Percentiles rank a stretch among this genome's conserved stretches.
Conservation (phyloP, 1,284 basidiomycete species). For the Ustilago esculenta region DNA sequence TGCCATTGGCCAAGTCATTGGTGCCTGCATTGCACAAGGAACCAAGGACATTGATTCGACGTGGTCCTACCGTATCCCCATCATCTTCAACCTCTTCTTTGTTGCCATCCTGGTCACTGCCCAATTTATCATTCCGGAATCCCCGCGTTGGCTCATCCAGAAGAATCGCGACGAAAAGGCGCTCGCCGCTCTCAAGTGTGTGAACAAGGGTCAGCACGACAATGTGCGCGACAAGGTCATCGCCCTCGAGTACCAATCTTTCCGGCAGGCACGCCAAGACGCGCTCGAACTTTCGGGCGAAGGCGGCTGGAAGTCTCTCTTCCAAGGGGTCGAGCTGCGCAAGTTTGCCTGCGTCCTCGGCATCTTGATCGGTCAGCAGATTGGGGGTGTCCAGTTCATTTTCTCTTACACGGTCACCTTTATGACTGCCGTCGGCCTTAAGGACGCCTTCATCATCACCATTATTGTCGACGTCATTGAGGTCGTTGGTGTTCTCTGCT, state of each 20-base stretch:
- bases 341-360: conserved; percentile 68
- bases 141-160: conserved; percentile 69
- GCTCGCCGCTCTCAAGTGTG: conserved; percentile 64
- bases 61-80: conserved; percentile 67
- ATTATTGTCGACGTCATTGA: conserved; percentile 67
- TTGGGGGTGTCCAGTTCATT: conserved; percentile 67
- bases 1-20: conserved; percentile 70
- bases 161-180: conserved; percentile 68
- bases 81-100: conserved; percentile 69
- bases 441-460: conserved; percentile 69
- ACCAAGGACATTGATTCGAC: conserved; percentile 52
- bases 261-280: conserved; percentile 68
- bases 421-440: conserved; percentile 58
- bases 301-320: conserved; percentile 68
- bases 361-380: conserved; percentile 68
- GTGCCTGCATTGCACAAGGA: conserved; percentile 68
- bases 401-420: conserved; percentile 67
- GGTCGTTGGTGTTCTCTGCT: conserved; percentile 68
- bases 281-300: conserved; percentile 66
- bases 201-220: conserved; percentile 68
- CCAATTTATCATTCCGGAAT: conserved; percentile 68
- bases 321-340: conserved; percentile 64
- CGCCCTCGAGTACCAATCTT: conserved; percentile 61
- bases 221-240: conserved; percentile 64
- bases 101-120: conserved; percentile 64